These are phyloP conservation scores for Phialophora macrospora DNA, from an alignment of 2,329 filamentous ascomycete species.

Conservation along the genomic window DNA sequence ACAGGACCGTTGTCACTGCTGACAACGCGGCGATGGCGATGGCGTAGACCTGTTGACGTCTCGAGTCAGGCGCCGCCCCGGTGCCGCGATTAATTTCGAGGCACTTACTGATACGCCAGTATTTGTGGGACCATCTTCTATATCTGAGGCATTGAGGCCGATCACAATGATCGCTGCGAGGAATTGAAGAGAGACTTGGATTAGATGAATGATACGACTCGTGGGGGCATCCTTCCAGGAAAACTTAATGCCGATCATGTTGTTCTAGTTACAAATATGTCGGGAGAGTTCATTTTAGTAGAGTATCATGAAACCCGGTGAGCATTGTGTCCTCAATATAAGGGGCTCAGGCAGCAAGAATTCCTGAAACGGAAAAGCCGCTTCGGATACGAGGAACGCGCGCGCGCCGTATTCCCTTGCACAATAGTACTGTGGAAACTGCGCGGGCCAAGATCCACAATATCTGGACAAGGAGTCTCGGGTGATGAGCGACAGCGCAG, in stretches of 20 bases:
- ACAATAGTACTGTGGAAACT: neutral
- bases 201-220: conserved; percentile 14
- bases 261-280: neutral
- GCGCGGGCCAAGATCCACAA: neutral
- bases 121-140: conserved; percentile 5
- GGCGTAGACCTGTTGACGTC: conserved; percentile 8
- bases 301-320: neutral
- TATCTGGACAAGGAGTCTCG: neutral
- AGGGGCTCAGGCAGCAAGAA: conserved; percentile 19
- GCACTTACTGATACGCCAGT: conserved; percentile 15
- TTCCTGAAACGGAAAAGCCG: neutral
- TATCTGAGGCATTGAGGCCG: conserved; percentile 18
- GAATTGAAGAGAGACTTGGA: conserved; percentile 11
- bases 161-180: conserved; percentile 12
- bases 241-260: conserved; percentile 11
- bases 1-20: conserved; percentile 10
- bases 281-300: neutral
- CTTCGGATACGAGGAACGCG: conserved; percentile 8
- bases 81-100: neutral
- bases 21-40: conserved; percentile 14
- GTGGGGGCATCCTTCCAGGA: conserved; percentile 10
- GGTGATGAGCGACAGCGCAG: too few species aligned
- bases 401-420: neutral
- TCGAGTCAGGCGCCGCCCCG: neutral
- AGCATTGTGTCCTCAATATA: neutral